Conservation (phyloP, 345 rosid species). For the Aquilaria sinensis region DNA sequence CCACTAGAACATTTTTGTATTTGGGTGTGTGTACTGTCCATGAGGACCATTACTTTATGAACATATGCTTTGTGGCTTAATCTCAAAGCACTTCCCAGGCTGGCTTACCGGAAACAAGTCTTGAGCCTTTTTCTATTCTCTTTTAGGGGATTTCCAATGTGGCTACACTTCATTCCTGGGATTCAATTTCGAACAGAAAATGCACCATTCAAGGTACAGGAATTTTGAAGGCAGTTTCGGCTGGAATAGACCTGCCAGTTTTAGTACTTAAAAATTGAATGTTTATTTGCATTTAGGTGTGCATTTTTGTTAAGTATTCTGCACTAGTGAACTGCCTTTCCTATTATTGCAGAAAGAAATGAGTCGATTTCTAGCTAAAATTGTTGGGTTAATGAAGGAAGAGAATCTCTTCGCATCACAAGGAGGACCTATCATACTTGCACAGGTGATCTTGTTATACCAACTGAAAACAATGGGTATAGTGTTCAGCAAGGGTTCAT, state of each 20-base stretch:
- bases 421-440: constrained; percentile 70
- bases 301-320: neutral
- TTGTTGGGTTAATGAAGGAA: constrained; percentile 46
- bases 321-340: neutral
- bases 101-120: neutral
- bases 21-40: neutral
- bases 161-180: constrained; percentile 73
- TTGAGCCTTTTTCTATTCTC: constrained; percentile 1
- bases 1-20: neutral
- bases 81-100: neutral
- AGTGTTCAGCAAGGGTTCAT: too few relatives aligned
- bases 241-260: too few relatives aligned
- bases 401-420: constrained; percentile 58
- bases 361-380: constrained; percentile 41
- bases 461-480: too few relatives aligned
- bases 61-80: too few relatives aligned
- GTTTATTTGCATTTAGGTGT: too few relatives aligned
- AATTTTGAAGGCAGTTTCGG: neutral
- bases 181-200: constrained; percentile 63
- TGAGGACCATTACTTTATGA: too few relatives aligned
- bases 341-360: constrained; percentile 36
- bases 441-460: constrained; percentile 34
- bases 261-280: too few relatives aligned
- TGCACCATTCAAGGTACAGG: constrained; percentile 37
- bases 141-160: constrained; percentile 54